Percentiles rank a stretch among this genome's conserved stretches.
Conservation (phyloP, 1,284 basidiomycete genomes). For the Boletus semigastroideus region DNA sequence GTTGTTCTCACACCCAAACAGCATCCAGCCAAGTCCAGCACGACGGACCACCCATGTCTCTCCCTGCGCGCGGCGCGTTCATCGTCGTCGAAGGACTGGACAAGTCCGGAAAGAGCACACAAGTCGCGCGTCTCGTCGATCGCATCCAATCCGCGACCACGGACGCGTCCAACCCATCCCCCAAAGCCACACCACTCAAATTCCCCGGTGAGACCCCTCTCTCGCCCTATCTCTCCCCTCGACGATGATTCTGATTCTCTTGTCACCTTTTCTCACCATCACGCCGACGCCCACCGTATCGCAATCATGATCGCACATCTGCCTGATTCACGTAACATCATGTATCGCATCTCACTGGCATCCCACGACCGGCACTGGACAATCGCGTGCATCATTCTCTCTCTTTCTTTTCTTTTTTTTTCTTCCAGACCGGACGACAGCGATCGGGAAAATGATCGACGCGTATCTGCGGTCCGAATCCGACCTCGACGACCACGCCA, state of each 20-base stretch:
- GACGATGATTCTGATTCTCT: conserved; percentile 4
- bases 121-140: conserved; percentile 60
- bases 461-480: conserved; percentile 82
- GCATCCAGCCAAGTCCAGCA: background rate
- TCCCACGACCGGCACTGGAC: background rate
- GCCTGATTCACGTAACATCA: no score
- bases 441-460: conserved; percentile 93
- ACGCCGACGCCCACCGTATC: background rate
- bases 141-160: conserved; percentile 19
- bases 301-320: background rate
- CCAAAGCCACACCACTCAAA: conserved; percentile 58
- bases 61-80: conserved; percentile 65
- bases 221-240: background rate
- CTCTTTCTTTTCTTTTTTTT: background rate
- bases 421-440: conserved; percentile 79
- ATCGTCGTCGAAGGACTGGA: conserved; percentile 95
- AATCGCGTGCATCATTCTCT: background rate
- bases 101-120: conserved; percentile 89
- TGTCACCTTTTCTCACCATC: background rate
- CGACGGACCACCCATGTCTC: conserved; percentile 16
- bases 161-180: conserved; percentile 42
- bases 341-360: background rate
- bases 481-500: conserved; percentile 88
- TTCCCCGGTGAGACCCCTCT: conserved; percentile 73
- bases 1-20: background rate